These are phyloP conservation scores for Annulohypoxylon bovei DNA, from an alignment of 495 filamentous ascomycete genomes.

Conservation along the genomic window DNA sequence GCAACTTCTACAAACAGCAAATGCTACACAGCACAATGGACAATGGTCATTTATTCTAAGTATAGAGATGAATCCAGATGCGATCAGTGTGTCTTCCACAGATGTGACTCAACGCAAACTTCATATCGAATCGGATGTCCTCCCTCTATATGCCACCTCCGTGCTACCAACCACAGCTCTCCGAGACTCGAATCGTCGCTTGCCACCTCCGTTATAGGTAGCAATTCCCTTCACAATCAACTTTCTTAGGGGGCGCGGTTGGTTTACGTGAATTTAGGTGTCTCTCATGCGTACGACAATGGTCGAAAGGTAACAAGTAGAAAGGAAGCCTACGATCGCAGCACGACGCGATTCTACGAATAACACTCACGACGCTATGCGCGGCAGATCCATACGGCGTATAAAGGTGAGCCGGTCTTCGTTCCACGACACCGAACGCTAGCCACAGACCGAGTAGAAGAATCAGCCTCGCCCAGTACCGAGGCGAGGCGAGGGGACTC, in stretches of 20 bases:
- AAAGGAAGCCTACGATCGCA: neutral
- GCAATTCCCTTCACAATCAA: neutral
- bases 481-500: too few relatives aligned
- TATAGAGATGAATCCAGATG: neutral
- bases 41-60: neutral
- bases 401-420: neutral
- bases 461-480: conserved; percentile 1
- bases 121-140: neutral
- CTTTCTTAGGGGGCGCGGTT: neutral
- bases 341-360: neutral
- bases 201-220: neutral
- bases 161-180: neutral
- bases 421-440: neutral
- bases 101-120: neutral
- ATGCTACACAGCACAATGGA: neutral
- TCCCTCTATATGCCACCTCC: neutral
- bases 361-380: neutral
- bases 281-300: neutral
- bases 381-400: neutral
- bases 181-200: neutral
- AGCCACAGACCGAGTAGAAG: neutral
- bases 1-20: neutral
- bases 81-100: neutral
- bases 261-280: neutral
- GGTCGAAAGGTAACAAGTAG: neutral